Evolutionary conservation across 139 green algal species (phyloP).

Genomic region (Chlamydomonas sp.): DNA sequence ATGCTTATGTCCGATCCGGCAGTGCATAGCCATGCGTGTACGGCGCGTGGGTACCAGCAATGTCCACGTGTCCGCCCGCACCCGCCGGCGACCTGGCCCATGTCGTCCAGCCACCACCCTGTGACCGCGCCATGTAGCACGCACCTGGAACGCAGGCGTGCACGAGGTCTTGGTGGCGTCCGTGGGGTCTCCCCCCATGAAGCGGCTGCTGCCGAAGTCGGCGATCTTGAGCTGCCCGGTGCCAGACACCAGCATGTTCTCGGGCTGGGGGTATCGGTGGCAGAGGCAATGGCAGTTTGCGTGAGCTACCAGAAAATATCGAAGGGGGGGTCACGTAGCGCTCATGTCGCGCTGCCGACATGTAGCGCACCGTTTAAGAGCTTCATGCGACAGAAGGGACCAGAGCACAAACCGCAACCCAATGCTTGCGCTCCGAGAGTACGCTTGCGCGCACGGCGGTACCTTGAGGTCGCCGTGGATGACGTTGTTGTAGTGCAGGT

Average conservation of each 20-base stretch:
- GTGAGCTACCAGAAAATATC: too few species aligned
- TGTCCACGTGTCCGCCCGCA: background rate
- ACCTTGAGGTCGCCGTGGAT: slow-evolving; percentile 83
- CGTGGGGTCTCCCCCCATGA: slow-evolving; percentile 33
- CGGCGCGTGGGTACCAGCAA: too few species aligned
- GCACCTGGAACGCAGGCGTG: slow-evolving; percentile 50
- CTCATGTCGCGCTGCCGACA: too few species aligned
- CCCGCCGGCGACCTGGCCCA: background rate
- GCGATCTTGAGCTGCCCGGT: slow-evolving; percentile 87
- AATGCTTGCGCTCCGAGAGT: background rate
- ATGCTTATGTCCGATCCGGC: too few species aligned
- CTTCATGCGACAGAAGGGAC: too few species aligned
- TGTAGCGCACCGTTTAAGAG: too few species aligned
- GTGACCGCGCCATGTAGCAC: background rate
- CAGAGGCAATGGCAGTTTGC: slow-evolving; percentile 68
- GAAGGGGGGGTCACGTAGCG: too few species aligned
- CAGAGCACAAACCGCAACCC: background rate
- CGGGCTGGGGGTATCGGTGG: slow-evolving; percentile 86
- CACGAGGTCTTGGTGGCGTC: slow-evolving; percentile 43
- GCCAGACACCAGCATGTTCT: slow-evolving; percentile 87
- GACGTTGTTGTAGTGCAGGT: slow-evolving; percentile 79
- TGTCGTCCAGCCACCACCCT: background rate
- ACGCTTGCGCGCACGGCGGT: slow-evolving; percentile 33
- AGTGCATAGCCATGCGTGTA: too few species aligned
- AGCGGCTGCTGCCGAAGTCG: slow-evolving; percentile 83